A percentile compares a stretch with the other conserved stretches of the same genome.
These are phyloP conservation scores for Thelonectria blattea DNA, from an alignment of 2,329 filamentous ascomycete species.

Conservation along the genomic window DNA sequence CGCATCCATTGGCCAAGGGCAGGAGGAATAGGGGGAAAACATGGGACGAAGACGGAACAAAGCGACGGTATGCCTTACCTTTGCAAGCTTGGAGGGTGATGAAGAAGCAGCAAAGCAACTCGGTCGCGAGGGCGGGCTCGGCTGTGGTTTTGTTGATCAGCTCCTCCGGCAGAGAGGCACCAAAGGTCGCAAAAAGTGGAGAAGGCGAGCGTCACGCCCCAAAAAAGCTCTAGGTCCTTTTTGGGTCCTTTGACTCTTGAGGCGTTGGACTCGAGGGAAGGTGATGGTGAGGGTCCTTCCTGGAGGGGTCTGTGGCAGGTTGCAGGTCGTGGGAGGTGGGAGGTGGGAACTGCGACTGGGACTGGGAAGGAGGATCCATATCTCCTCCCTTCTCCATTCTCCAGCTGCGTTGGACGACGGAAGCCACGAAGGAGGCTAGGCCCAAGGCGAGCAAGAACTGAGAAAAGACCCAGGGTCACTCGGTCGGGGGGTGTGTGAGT, in stretches of 20 bases:
- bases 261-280: conserved; percentile 13
- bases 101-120: conserved; percentile 37
- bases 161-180: conserved; percentile 32
- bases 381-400: neutral
- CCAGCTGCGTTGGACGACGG: neutral
- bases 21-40: neutral
- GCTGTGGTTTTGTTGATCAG: conserved; percentile 42
- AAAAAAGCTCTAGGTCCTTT: conserved; percentile 27
- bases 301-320: neutral
- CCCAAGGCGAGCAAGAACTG: conserved; percentile 18
- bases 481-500: conserved; percentile 4
- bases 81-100: conserved; percentile 40
- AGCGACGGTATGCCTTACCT: conserved; percentile 29
- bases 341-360: neutral
- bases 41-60: conserved; percentile 6
- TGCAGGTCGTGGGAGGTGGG: neutral
- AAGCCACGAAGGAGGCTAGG: conserved; percentile 16
- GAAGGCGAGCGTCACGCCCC: conserved; percentile 35
- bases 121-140: conserved; percentile 39
- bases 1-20: neutral
- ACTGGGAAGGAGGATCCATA: conserved; percentile 16
- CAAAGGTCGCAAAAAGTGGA: conserved; percentile 38
- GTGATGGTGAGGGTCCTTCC: neutral
- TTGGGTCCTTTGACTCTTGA: no score
- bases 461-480: conserved; percentile 9